These are phyloP conservation scores for Neurospora sp. DNA, from an alignment of 495 filamentous ascomycete species.

Conservation along the genomic window DNA sequence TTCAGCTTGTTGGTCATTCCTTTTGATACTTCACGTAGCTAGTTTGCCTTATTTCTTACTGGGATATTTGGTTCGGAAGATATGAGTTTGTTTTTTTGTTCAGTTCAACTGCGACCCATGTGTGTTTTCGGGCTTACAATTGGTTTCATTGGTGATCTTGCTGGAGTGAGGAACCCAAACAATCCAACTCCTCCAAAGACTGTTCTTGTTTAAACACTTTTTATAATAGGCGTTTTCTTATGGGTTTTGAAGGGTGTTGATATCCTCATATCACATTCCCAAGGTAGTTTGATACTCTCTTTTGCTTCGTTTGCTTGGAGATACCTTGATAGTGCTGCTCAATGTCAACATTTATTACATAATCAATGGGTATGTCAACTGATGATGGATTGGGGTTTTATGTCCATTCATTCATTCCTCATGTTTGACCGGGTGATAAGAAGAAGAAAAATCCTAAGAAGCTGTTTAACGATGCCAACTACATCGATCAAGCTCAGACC, in stretches of 20 bases:
- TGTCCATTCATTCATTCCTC: neutral
- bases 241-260: neutral
- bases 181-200: neutral
- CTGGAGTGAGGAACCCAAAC: neutral
- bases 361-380: neutral
- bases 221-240: neutral
- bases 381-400: neutral
- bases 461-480: too few relatives aligned
- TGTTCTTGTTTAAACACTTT: neutral
- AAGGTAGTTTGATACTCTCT: neutral
- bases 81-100: neutral
- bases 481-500: too few relatives aligned
- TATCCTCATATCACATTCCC: neutral
- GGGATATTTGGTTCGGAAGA: neutral
- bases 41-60: neutral
- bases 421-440: neutral
- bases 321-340: neutral
- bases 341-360: neutral
- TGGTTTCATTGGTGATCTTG: neutral
- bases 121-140: neutral
- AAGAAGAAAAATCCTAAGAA: too few relatives aligned
- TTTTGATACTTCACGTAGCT: neutral
- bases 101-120: neutral
- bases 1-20: neutral
- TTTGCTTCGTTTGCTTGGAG: neutral